These are phyloP conservation scores for Dictyostelium brefeldianum DNA, from an alignment of 78 protist genomes.

Conservation along the genomic window DNA sequence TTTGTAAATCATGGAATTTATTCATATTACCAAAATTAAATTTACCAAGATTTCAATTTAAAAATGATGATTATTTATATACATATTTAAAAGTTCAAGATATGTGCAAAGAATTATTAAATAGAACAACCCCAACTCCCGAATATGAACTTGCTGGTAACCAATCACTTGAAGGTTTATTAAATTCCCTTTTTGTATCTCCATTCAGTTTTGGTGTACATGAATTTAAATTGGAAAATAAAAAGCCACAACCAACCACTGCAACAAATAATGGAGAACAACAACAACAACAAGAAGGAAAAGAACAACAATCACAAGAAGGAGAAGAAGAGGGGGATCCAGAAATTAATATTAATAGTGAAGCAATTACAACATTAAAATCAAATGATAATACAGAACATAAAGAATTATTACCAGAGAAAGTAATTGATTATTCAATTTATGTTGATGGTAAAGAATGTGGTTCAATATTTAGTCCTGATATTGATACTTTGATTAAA, in stretches of 20 bases:
- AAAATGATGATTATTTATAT: not conserved
- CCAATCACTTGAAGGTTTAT: not conserved
- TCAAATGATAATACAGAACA: not conserved
- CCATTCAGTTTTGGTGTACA: not conserved
- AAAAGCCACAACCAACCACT: not conserved
- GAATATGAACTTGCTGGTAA: not conserved
- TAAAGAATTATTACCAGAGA: not conserved
- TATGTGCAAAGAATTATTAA: not conserved
- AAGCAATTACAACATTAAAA: not conserved
- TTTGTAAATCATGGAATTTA: conserved; percentile 5
- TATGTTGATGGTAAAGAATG: conserved; percentile 1
- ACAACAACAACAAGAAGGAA: not conserved
- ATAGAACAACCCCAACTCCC: not conserved
- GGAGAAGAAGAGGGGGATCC: not conserved
- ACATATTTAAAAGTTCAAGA: conserved; percentile 11
- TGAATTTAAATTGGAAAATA: not conserved
- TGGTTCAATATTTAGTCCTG: not conserved
- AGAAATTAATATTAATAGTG: not conserved
- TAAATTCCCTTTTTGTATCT: not conserved
- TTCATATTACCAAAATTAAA: not conserved
- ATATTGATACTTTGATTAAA: not conserved
- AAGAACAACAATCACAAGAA: not conserved
- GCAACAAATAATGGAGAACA: not conserved
- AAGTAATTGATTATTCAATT: not conserved
- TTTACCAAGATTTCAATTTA: not conserved